These are phyloP conservation scores for Echium plantagineum DNA, from an alignment of 257 asterid genomes.

Conservation along the genomic window DNA sequence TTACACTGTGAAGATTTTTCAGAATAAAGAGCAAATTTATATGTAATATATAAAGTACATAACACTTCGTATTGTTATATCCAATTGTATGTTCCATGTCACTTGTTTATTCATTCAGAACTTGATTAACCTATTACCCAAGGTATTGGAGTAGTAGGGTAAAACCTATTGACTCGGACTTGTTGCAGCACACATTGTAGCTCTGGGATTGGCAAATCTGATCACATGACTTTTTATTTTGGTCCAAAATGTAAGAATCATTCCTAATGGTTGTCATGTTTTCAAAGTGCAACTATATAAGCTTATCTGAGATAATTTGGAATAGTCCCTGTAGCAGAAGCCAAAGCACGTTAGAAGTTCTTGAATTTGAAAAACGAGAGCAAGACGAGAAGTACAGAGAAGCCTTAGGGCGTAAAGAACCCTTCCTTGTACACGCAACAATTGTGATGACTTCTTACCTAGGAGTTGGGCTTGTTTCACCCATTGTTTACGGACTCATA, in stretches of 20 bases:
- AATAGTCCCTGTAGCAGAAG: too few species aligned
- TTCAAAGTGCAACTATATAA: too few species aligned
- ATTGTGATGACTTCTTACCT: slow-evolving; percentile 38
- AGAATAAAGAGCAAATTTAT: slow-evolving; percentile 20
- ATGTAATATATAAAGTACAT: slow-evolving; percentile 8
- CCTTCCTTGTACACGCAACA: slow-evolving; percentile 34
- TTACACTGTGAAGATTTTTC: slow-evolving; percentile 26
- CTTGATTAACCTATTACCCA: too few species aligned
- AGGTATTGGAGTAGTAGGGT: too few species aligned
- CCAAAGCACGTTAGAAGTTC: too few species aligned
- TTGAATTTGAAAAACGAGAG: slow-evolving; percentile 33
- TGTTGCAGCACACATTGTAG: slow-evolving; percentile 39
- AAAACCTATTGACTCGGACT: too few species aligned
- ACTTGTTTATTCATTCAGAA: background rate
- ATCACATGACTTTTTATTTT: slow-evolving; percentile 35
- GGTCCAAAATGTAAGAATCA: slow-evolving; percentile 24
- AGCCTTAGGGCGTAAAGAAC: slow-evolving; percentile 32
- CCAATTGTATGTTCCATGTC: background rate
- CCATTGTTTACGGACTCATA: slow-evolving; percentile 35
- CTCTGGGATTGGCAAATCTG: slow-evolving; percentile 53
- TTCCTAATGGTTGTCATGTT: background rate
- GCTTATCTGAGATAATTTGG: too few species aligned
- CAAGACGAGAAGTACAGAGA: slow-evolving; percentile 22
- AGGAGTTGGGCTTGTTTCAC: slow-evolving; percentile 44
- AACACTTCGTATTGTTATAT: slow-evolving; percentile 1